Percentiles rank a stretch among this genome's conserved stretches.
Conservation (phyloP, 2,329 filamentous ascomycete genomes). For the Penicillium sp. region DNA sequence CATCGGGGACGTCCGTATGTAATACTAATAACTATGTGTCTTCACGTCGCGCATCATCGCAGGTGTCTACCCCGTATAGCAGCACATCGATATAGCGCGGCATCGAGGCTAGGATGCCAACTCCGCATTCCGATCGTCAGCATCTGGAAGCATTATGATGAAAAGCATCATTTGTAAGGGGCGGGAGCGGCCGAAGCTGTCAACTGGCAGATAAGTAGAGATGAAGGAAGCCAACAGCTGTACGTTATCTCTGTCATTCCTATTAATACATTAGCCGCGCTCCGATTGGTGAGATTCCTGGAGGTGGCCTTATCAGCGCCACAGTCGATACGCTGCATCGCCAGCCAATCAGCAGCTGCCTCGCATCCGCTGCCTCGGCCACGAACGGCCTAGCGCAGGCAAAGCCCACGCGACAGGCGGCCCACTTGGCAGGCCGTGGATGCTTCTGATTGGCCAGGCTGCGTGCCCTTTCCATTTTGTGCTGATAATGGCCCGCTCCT, state of each 20-base stretch:
- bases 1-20: neutral
- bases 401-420: slow-evolving; percentile 5
- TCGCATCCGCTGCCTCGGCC: neutral
- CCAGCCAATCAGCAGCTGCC: neutral
- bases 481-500: slow-evolving; percentile 10
- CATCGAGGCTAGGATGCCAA: neutral
- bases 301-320: neutral
- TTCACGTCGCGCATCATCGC: neutral
- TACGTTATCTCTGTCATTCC: neutral
- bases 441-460: neutral
- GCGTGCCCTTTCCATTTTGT: neutral
- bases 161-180: neutral
- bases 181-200: slow-evolving; percentile 11
- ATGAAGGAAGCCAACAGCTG: no score
- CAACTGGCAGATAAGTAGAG: neutral
- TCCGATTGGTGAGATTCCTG: neutral
- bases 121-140: neutral
- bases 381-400: neutral
- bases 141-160: neutral
- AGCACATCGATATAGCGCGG: neutral
- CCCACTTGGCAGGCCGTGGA: neutral
- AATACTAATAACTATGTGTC: neutral
- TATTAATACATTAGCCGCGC: neutral
- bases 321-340: neutral
- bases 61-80: neutral